These are phyloP conservation scores for Kluyveromyces marxianus DNA, from an alignment of 1,139 yeast genomes.

Conservation along the genomic window DNA sequence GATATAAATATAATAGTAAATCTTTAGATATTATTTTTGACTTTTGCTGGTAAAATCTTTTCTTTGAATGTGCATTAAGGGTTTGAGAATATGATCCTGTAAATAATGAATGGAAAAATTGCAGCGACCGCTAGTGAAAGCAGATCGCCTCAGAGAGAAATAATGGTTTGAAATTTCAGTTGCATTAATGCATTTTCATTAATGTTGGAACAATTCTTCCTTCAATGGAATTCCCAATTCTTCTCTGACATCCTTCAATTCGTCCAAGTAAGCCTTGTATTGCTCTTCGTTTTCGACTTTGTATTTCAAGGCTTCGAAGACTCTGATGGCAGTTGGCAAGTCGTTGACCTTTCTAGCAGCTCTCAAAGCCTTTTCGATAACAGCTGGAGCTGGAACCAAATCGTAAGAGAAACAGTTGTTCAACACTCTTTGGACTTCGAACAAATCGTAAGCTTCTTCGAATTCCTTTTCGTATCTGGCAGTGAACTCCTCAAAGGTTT, in stretches of 20 bases:
- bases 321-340: slow-evolving; percentile 97
- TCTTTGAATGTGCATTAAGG: too few relatives aligned
- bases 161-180: not conserved
- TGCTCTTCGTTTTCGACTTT: slow-evolving; percentile 92
- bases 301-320: slow-evolving; percentile 87
- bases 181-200: not conserved
- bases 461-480: slow-evolving; percentile 92
- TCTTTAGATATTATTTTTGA: too few relatives aligned
- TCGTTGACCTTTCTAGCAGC: slow-evolving; percentile 99
- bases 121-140: too few relatives aligned
- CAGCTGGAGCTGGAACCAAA: slow-evolving; percentile 96
- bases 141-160: not conserved
- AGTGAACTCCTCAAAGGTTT: slow-evolving; percentile 92
- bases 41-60: too few relatives aligned
- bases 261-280: slow-evolving; percentile 92
- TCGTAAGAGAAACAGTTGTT: slow-evolving; percentile 98
- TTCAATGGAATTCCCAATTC: slow-evolving; percentile 91
- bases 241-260: slow-evolving; percentile 82
- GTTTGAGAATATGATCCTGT: too few relatives aligned
- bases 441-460: slow-evolving; percentile 94
- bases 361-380: slow-evolving; percentile 89
- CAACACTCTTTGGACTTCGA: slow-evolving; percentile 89
- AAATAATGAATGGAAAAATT: too few relatives aligned
- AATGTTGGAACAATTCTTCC: slow-evolving; percentile 64
- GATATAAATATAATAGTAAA: too few relatives aligned